Conservation (phyloP, 345 rosid species). For the Boechera retrofracta region DNA sequence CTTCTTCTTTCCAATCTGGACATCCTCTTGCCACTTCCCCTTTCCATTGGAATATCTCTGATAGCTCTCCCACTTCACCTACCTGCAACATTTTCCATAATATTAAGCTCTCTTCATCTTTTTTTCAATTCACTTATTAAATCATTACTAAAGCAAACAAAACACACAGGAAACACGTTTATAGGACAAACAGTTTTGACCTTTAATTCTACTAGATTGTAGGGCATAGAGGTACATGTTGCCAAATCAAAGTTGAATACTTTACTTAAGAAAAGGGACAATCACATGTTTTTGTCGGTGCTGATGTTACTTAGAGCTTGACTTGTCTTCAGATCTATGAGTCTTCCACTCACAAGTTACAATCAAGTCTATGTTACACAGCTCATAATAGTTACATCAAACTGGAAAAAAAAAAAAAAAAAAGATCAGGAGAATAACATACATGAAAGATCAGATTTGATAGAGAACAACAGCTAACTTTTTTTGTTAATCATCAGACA, state of each 20-base stretch:
- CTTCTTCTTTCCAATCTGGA: conserved; percentile 89
- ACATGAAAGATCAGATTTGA: conserved; percentile 9
- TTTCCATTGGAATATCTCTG: conserved; percentile 97
- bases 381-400: background rate
- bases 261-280: background rate
- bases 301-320: background rate
- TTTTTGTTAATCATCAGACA: background rate
- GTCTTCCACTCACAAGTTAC: conserved; percentile 7
- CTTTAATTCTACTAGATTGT: conserved; percentile 13
- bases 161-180: conserved; percentile 16
- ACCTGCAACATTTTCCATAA: conserved; percentile 53
- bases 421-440: background rate
- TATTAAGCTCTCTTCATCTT: background rate
- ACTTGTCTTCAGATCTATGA: background rate
- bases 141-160: background rate
- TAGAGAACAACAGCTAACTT: conserved; percentile 15
- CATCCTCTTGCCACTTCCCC: conserved; percentile 89
- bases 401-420: background rate
- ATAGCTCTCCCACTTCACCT: conserved; percentile 91
- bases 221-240: background rate
- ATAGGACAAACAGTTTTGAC: background rate
- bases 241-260: background rate
- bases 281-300: conserved; percentile 19
- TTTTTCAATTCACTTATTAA: background rate
- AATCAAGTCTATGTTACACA: conserved; percentile 11